These are phyloP conservation scores for Colletotrichum tamarilloi DNA, from an alignment of 2,329 filamentous ascomycete genomes.

Conservation along the genomic window DNA sequence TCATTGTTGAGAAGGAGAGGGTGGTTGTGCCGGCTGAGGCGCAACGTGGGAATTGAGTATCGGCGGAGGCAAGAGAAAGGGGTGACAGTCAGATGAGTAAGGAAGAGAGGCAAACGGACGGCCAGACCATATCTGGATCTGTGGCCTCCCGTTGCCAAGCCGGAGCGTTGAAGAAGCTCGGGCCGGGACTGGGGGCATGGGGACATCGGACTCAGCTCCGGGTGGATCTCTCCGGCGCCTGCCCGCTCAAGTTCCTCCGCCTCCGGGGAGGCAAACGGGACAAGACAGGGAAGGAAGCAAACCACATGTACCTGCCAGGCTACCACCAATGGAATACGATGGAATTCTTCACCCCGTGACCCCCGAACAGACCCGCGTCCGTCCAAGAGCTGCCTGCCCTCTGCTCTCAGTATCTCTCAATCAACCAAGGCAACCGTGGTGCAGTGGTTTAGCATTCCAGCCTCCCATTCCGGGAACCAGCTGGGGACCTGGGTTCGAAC, in stretches of 20 bases:
- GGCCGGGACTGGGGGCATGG: neutral
- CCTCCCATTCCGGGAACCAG: slow-evolving; percentile 29
- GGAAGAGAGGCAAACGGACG: neutral
- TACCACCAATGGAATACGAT: neutral
- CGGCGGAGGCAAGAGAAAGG: neutral
- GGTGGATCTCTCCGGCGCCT: slow-evolving; percentile 6
- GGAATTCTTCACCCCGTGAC: neutral
- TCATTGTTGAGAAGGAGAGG: neutral
- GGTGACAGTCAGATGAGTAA: neutral
- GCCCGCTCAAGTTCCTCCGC: neutral
- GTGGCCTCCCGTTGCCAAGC: slow-evolving; percentile 3
- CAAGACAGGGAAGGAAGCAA: slow-evolving; percentile 22
- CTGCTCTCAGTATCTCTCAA: slow-evolving; percentile 7
- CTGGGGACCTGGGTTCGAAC: slow-evolving; percentile 33
- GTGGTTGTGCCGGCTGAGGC: neutral
- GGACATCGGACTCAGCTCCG: neutral
- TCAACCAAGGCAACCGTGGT: slow-evolving; percentile 23
- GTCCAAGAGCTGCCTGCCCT: neutral
- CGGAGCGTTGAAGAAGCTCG: neutral
- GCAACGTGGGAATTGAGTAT: neutral
- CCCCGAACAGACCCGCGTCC: neutral
- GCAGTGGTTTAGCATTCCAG: slow-evolving; percentile 36
- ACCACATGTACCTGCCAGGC: neutral
- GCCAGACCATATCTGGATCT: neutral
- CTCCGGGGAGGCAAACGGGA: slow-evolving; percentile 10